Evolutionary conservation across 164 flowering plant genomes (phyloP), one percentile per base, ranked within the genome.

Genomic region (Vitis riparia): DNA sequence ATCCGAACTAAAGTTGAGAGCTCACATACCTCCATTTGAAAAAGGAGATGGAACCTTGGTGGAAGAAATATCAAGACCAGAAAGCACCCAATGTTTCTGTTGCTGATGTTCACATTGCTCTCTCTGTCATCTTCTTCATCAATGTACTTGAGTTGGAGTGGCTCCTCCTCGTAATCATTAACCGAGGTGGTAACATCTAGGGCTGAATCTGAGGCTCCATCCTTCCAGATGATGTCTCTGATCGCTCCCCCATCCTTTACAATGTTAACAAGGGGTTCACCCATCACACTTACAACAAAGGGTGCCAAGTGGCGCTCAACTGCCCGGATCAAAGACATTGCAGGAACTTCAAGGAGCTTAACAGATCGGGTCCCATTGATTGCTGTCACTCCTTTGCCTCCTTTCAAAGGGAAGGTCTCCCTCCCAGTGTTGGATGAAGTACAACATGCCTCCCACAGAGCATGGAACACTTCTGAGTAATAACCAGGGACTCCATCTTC

Each of bases 391-490:
- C 92, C 89, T 80, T 88, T 91, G 62, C 97, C 91, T 68, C 97
- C 99, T 74, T 79, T 90, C 51, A 93, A 51, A 29, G 83, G 81
- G 75, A 91, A 95, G 10, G 84, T 81, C 80, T 95, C 98, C 64
- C 90, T 79, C 11, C 97, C 98, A 15, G 84, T 86, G 79, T 77
- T 90, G 67, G 90, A 79, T 53, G 96, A 77, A 58, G 78, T 63
- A 66, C 83, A 84, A 74, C 97, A 95, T 27, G 93, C 97, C 69
- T 90, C 95, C 99, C 99, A 95, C 17, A 93, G 71, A 48, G 97
- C 93, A 77, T 55, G 68, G 73, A 93, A 95, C 74, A 95, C 68
- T 59, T 86, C 83, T 0, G 75, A 77, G 76, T 84, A 83, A 71
- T 95, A 95, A 29, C 55, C 73, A 62, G 91, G 83, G 14, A 83